Conservation (phyloP, 1,139 yeast genomes). For the Taphrina communis region DNA sequence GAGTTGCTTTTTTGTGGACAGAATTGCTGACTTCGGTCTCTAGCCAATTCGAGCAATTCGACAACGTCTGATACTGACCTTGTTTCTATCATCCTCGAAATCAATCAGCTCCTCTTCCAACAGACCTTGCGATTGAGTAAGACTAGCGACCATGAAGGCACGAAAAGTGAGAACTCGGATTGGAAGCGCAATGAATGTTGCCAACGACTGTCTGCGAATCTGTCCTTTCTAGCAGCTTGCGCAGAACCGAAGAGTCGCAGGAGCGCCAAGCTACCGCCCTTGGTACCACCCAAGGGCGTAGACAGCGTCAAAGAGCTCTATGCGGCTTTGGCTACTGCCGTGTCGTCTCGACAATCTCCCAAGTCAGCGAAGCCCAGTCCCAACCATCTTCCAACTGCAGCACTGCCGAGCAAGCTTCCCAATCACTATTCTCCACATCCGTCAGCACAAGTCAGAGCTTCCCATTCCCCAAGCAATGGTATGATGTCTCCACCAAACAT, state of each 20-base stretch:
- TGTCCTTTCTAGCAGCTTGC: conserved; percentile 29
- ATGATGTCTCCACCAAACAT: conserved; percentile 24
- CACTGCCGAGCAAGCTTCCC: not conserved
- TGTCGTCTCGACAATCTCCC: conserved; percentile 19
- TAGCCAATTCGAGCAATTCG: conserved; percentile 23
- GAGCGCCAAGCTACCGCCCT: conserved; percentile 10
- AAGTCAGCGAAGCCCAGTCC: conserved; percentile 13
- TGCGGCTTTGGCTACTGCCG: conserved; percentile 19
- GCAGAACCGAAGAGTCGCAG: conserved; percentile 25
- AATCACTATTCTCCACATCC: not conserved
- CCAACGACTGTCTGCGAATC: conserved; percentile 27
- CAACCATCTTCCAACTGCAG: not conserved
- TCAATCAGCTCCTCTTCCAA: conserved; percentile 40
- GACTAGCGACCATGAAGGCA: not conserved
- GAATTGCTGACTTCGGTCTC: not conserved
- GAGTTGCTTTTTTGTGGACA: not conserved
- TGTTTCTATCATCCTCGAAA: conserved; percentile 37
- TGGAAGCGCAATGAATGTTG: conserved; percentile 14
- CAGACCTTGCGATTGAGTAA: conserved; percentile 22
- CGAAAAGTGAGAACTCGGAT: not conserved
- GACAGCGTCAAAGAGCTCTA: conserved; percentile 35
- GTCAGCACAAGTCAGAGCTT: not conserved
- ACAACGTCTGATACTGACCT: conserved; percentile 12
- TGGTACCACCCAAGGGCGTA: conserved; percentile 25
- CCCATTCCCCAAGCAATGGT: conserved; percentile 25